Evolutionary conservation across 768 basidiomycete genomes (phyloP).

Genomic region (Russula compacta): DNA sequence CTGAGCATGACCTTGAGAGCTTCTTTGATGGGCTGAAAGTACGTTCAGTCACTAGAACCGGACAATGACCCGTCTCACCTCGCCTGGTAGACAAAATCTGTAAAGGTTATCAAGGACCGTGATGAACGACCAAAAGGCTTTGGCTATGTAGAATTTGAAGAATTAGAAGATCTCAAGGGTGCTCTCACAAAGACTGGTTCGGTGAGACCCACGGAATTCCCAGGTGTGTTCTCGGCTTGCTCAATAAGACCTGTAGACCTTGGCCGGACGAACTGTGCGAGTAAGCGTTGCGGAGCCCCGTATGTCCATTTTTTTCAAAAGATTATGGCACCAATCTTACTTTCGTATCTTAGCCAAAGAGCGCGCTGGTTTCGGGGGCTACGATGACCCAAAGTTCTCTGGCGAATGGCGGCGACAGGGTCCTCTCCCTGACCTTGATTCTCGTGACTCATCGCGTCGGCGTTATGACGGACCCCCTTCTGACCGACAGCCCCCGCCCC

Average conservation of each 20-base stretch:
- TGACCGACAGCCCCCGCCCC: constrained; percentile 33
- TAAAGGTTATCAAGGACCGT: constrained; percentile 88
- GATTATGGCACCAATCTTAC: neutral
- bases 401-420: constrained; percentile 82
- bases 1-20: constrained; percentile 68
- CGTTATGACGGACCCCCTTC: constrained; percentile 49
- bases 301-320: constrained; percentile 35
- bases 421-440: constrained; percentile 63
- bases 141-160: constrained; percentile 94
- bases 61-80: neutral
- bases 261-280: constrained; percentile 74
- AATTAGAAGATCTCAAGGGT: constrained; percentile 75
- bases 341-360: constrained; percentile 58
- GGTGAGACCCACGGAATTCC: constrained; percentile 35
- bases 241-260: constrained; percentile 32
- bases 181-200: constrained; percentile 64
- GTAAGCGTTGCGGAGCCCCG: constrained; percentile 95
- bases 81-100: constrained; percentile 53
- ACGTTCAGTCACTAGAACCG: constrained; percentile 15
- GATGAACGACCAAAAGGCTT: constrained; percentile 97
- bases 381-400: constrained; percentile 70
- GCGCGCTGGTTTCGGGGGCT: constrained; percentile 45
- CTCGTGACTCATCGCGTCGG: constrained; percentile 56
- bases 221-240: neutral
- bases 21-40: constrained; percentile 71